A percentile compares a stretch with the other conserved stretches of the same genome.
Conservation (phyloP, 176 grass and related monocot species). For the Bolboschoenus planiculmis region DNA sequence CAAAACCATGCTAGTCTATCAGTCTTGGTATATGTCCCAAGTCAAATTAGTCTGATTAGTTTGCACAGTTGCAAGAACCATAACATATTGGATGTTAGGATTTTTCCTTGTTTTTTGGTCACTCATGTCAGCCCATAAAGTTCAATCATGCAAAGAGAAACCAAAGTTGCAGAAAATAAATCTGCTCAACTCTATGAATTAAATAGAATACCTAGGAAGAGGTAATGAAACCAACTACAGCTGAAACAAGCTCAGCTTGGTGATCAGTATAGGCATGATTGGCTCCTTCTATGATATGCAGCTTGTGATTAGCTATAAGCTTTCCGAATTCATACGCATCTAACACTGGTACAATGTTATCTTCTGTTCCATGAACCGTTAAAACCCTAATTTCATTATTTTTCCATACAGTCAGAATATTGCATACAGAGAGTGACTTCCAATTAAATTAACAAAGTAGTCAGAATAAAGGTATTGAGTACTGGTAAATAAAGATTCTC, state of each 20-base stretch:
- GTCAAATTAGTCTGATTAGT: not conserved
- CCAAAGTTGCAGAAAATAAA: not conserved
- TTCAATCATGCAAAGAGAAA: not conserved
- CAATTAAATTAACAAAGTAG: not conserved
- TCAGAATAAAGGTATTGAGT: not conserved
- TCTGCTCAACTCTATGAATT: not conserved
- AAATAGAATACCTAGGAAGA: not conserved
- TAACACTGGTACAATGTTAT: slow-evolving; percentile 53
- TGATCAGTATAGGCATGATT: slow-evolving; percentile 68
- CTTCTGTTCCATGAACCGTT: slow-evolving; percentile 65
- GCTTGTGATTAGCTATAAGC: slow-evolving; percentile 66
- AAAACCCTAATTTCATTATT: slow-evolving; percentile 47
- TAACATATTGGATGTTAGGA: not conserved
- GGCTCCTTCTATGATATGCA: slow-evolving; percentile 69
- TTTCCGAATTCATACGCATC: slow-evolving; percentile 79
- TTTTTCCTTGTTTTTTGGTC: not conserved
- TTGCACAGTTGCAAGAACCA: not conserved
- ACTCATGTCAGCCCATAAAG: not conserved
- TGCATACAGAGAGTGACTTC: not conserved
- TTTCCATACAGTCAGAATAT: not conserved
- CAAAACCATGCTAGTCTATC: not conserved
- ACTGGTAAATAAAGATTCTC: not conserved
- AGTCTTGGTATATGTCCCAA: not conserved
- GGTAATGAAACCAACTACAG: slow-evolving; percentile 44
- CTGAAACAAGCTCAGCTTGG: slow-evolving; percentile 39